Base-by-base conservation (phyloP, 352 stramenopile species). In the Saprolegnia parasitica region DNA sequence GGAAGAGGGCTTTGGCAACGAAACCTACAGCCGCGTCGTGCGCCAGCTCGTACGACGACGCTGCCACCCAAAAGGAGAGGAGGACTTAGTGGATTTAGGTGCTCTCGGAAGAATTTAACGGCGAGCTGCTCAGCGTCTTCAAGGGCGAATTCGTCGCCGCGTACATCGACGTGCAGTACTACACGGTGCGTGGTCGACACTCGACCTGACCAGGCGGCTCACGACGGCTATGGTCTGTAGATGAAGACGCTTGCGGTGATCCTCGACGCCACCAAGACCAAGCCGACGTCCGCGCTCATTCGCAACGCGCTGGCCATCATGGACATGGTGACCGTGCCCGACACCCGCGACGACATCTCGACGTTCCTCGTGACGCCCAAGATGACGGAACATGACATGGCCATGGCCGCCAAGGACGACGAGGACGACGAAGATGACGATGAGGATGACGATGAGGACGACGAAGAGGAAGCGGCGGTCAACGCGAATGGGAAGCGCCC, bases 101-200 rank as follows among this genome's bases (percentile, higher is more conserved):
- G 67, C 77, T 73, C 24, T 81, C 78, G 35, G 76, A 81, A 4
- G 89, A 91, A 71, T 77, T 93, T 42, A 93, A 93, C 72, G 83
- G 86, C 49, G 86, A 94, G 54, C 68, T 95, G 57, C 75, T 82
- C 40, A 91, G 79, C 50, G 86, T 93, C 63, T 90, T 96, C 65
- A 89, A 94, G 71, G 87, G 88, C 55, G 88, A 96, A 71, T 96
- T 81, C 62, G 78, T 96, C 32, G 75, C 67, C 35, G 85, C 88
- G 1, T 95, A 94, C 77, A 76, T 81, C 35, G 88, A 96, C 66
- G 86, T 95, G 32, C 87, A 94, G 75, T 93, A 94, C 73, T 94
- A 90, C 71, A 93, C 91, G 84, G 78, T 89, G 74, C 42, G 62
- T 37, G 29, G 4, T 42, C 1, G 1, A 60, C 3, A 3, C 2